Evolutionary conservation across 1,284 basidiomycete species (phyloP).

Genomic region (Ceratobasidium sp.): DNA sequence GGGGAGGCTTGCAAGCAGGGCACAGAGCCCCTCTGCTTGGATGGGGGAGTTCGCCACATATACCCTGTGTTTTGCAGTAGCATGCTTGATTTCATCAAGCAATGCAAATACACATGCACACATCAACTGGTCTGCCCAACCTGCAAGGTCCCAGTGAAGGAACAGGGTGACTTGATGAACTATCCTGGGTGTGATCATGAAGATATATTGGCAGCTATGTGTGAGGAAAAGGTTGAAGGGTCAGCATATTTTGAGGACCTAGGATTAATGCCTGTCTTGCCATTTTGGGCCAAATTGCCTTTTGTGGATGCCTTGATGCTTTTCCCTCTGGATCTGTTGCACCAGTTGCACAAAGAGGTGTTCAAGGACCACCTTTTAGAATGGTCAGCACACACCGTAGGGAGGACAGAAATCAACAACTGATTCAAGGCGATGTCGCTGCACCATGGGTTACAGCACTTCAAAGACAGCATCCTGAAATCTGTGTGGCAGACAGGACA

Average conservation of each 20-base stretch:
- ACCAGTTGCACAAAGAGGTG: constrained; percentile 52
- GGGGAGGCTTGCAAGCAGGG: background rate
- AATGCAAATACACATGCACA: constrained; percentile 27
- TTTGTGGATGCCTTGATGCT: constrained; percentile 46
- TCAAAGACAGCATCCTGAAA: constrained; percentile 29
- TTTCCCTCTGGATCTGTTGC: constrained; percentile 50
- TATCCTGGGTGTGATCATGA: background rate
- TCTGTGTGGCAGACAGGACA: constrained; percentile 50
- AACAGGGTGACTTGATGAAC: constrained; percentile 3
- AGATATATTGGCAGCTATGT: no score
- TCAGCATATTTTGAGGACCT: background rate
- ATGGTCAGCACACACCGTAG: constrained; percentile 22
- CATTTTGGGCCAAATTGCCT: constrained; percentile 44
- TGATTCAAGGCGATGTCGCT: constrained; percentile 29
- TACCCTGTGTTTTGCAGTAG: constrained; percentile 28
- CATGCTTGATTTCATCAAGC: constrained; percentile 43
- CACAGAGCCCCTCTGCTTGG: constrained; percentile 6
- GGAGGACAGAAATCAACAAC: constrained; percentile 25
- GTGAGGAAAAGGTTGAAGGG: background rate
- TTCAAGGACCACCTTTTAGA: constrained; percentile 47
- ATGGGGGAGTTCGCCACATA: constrained; percentile 23
- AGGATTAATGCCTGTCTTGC: background rate
- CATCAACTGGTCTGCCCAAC: constrained; percentile 10
- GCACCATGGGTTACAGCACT: constrained; percentile 13
- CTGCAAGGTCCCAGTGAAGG: constrained; percentile 1